Evolutionary conservation across 1,139 yeast species (phyloP).

Genomic region (Saccharomyces hybrid): DNA sequence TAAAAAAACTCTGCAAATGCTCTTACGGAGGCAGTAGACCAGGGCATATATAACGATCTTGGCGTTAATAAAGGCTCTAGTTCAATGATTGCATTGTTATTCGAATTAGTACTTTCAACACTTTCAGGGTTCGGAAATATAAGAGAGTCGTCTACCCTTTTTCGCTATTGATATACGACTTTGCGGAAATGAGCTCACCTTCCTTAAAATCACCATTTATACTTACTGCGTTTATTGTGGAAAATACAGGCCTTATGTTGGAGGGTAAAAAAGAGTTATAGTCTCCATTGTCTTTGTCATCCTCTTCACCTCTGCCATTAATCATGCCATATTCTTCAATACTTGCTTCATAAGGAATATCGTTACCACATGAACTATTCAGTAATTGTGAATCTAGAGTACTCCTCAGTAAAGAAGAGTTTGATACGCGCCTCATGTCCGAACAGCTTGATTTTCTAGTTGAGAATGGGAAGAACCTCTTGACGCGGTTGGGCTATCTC

Average conservation of each 20-base stretch:
- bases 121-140: conserved; percentile 12
- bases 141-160: conserved; percentile 7
- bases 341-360: neutral
- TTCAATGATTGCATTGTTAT: conserved; percentile 14
- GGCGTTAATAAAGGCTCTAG: conserved; percentile 59
- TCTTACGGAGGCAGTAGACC: conserved; percentile 49
- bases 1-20: conserved; percentile 67
- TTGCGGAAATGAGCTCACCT: neutral
- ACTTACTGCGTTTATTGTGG: neutral
- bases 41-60: conserved; percentile 60
- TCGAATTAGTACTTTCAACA: conserved; percentile 7
- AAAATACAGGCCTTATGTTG: neutral
- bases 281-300: neutral
- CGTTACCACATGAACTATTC: neutral
- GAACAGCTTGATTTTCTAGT: conserved; percentile 12
- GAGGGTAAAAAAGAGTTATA: neutral
- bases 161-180: conserved; percentile 2
- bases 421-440: conserved; percentile 8
- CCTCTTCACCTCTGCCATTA: neutral
- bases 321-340: neutral
- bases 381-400: neutral
- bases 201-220: neutral
- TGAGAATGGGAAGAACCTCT: conserved; percentile 11
- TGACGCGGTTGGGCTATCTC: conserved; percentile 22
- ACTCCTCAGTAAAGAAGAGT: neutral